Conservation (phyloP, 179 eudicot genomes). For the Spinacia oleracea region DNA sequence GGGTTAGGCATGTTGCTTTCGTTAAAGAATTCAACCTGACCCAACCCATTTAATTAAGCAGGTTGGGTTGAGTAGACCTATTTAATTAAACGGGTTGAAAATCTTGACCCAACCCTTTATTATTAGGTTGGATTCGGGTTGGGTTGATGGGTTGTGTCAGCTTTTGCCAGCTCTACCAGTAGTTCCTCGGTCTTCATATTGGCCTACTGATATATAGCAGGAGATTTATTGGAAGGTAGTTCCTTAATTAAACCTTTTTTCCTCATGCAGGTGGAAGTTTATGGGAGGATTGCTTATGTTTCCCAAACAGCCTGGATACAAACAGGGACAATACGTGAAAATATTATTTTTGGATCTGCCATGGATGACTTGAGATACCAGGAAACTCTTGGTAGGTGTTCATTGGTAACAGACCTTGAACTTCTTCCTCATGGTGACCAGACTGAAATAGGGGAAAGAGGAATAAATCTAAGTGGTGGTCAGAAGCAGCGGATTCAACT, state of each 20-base stretch:
- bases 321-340: constrained; percentile 71
- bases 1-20: too few species aligned
- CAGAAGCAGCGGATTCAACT: constrained; percentile 83
- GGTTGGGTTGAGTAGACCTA: too few species aligned
- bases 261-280: constrained; percentile 50
- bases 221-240: neutral
- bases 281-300: constrained; percentile 68
- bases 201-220: neutral
- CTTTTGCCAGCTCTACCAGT: too few species aligned
- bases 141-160: too few species aligned
- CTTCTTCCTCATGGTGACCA: constrained; percentile 64
- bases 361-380: constrained; percentile 57
- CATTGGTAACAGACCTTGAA: constrained; percentile 67
- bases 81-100: too few species aligned
- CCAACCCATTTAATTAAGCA: too few species aligned
- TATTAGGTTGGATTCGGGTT: too few species aligned
- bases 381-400: constrained; percentile 62
- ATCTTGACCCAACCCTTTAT: too few species aligned
- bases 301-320: constrained; percentile 89
- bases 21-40: too few species aligned
- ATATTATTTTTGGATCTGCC: constrained; percentile 62
- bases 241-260: neutral
- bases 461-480: constrained; percentile 82
- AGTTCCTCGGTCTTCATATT: too few species aligned
- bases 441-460: constrained; percentile 87